These are phyloP conservation scores for Penicillium sumatraense DNA, from an alignment of 2,329 filamentous ascomycete genomes.

Conservation along the genomic window DNA sequence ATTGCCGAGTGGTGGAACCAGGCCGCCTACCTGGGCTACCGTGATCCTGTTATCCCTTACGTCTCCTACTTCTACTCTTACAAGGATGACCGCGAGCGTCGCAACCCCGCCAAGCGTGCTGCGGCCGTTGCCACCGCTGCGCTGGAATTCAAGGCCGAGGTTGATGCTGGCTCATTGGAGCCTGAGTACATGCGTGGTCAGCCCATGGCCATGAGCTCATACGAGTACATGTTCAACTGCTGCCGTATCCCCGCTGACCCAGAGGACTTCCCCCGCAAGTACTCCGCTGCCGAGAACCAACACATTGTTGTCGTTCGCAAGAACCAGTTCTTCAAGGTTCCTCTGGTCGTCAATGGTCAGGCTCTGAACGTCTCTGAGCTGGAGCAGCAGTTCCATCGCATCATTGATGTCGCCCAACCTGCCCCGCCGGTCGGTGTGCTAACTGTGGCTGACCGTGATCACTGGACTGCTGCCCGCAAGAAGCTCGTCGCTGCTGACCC, in stretches of 20 bases:
- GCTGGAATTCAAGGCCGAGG: conserved; percentile 92
- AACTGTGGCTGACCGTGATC: conserved; percentile 90
- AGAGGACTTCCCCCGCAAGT: conserved; percentile 83
- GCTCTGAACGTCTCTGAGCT: conserved; percentile 88
- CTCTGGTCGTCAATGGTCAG: conserved; percentile 78
- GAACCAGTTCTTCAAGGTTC: conserved; percentile 96
- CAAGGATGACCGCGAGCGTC: conserved; percentile 84
- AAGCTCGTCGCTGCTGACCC: conserved; percentile 76
- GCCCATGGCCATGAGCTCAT: conserved; percentile 97
- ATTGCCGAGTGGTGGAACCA: conserved; percentile 99
- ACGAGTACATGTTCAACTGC: conserved; percentile 98
- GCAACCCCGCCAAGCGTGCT: conserved; percentile 88
- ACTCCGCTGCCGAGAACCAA: conserved; percentile 72
- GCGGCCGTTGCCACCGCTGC: conserved; percentile 85
- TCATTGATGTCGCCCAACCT: conserved; percentile 77
- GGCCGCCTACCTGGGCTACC: conserved; percentile 86
- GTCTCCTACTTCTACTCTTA: conserved; percentile 99
- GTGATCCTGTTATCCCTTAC: conserved; percentile 95
- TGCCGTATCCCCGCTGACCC: conserved; percentile 82
- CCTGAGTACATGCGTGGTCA: conserved; percentile 99
- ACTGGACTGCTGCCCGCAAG: conserved; percentile 84
- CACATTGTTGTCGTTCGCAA: conserved; percentile 90
- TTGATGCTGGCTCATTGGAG: conserved; percentile 80
- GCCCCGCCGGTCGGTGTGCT: conserved; percentile 78
- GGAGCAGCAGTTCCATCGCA: conserved; percentile 82